Evolutionary conservation across 345 rosid genomes (phyloP), one percentile per base, ranked within the genome.

Genomic region (Eucalyptus pauciflora): DNA sequence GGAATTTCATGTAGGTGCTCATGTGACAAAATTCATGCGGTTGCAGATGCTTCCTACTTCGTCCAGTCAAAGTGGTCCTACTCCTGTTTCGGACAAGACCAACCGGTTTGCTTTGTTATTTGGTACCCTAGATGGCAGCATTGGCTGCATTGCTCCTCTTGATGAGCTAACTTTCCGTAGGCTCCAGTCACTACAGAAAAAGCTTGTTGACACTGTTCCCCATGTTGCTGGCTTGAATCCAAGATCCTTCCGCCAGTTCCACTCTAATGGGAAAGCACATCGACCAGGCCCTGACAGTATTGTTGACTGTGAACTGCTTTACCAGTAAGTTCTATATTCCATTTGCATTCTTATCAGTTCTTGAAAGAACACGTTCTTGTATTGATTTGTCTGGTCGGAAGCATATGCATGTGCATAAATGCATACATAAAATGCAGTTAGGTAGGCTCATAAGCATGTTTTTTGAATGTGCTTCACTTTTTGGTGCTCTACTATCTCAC

Each of bases 171-270:
- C 97, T 25, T 98, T 98, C 89, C 98, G 98, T 86, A 95, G 99
- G 94, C 93, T 98, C 92, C 99, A 95, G 93, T 96, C 98, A 7
- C 93, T 98, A 51, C 99, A 98, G 93, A 94, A 92, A 90, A 97
- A 97, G 93, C 98, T 98, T 33, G 95, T 95, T 86, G 98, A 98
- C 88, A 94, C 97, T 87, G 97, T 97, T 94, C 95, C 98, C 86
- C 99, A 98, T 91, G 95, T 94, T 43, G 99, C 98, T 56, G 99
- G 99, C 89, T 92, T 97, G 90, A 97, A 98, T 91, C 99, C 99
- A 51, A 94, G 93, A 91, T 94, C 99, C 89, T 98, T 97, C 92
- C 97, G 98, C 88, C 99, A 95, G 91, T 98, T 98, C 91, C 92
- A 85, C 48, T 91, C 99, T 24, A 91, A 92, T 86, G 98, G 99